Evolutionary conservation across 73 alveolate genomes (phyloP), one percentile per base, ranked within the genome.

Genomic region (Breviolum minutum): DNA sequence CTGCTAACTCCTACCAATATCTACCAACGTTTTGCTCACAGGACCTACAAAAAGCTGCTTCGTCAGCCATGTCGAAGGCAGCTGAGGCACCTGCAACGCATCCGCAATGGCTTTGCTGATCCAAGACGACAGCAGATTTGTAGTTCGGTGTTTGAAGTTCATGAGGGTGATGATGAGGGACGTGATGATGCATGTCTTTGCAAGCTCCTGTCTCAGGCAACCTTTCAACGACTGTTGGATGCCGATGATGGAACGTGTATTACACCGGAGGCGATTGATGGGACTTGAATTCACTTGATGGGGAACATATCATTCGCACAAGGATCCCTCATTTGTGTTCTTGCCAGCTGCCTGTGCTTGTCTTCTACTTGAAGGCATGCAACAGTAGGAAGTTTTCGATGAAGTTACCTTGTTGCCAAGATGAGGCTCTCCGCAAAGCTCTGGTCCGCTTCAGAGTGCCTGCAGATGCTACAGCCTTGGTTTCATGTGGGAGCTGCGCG

Each of bases 371-470:
- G 77, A 14, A 68, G 24, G 77, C 77, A 14, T 22, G n/a, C 17
- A 68, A 68, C n/a, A n/a, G n/a, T 40, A 40, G 54, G 54, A 40
- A 40, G 54, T 40, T 40, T 40, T 40, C 54, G 54, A 40, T 40
- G 54, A 66, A 11, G 24, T 22, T 68, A 22, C n/a, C 24, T 68
- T 68, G 77, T 14, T 14, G 77, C 77, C 24, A 22, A 29, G 17
- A 10, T 16, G 30, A 90, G 97, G 97, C 97, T 24, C 97, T 90
- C 30, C 97, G 97, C 62, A 62, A 11, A 27, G 97, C 97, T 20
- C 27, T 90, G 63, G 63, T 69, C 77, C 97, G 88, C 69, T 90
- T 69, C 88, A 70, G 97, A n/a, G 60, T 90, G 24, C 97, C 97
- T 74, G 77, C 87, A 27, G 97, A 90, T 62, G 97, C 66, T 48